Evolutionary conservation across 108 stramenopile species (phyloP), one percentile per base, ranked within the genome.

Genomic region (Parmales sp.): DNA sequence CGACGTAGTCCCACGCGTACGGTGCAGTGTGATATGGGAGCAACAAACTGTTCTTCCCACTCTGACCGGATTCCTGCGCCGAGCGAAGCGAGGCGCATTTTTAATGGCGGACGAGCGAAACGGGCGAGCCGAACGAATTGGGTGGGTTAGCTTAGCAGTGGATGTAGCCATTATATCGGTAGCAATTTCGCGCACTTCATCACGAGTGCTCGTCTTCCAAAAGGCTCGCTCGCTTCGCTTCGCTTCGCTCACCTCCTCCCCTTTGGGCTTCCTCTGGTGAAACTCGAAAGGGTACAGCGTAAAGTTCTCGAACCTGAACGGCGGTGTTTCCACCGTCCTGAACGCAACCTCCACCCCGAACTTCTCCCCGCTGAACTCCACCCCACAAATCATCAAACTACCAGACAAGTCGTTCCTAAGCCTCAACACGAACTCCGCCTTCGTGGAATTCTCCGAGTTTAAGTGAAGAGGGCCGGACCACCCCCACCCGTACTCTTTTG

Each of bases 1-100:
- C 86, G 48, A 82, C 82, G 45, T 82, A 75, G 45, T 87, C 83
- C 86, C 86, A 87, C 13, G 86, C 83, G 68, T 82, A 87, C 11
- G 76, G 69, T 38, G 71, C 76, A 43, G 70, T 71, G 65, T 87
- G 83, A 65, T 84, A 87, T 23, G 83, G 83, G 6, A 87, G 67
- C 25, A 87, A 37, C 50, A 78, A 11, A 29, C 54, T 34, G 31
- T 34, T 11, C 13, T 20, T 3, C 54, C 54, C 3, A 28, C 54
- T 16, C 54, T 34, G 1, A 28, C 31, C 26, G 3, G 16, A 11
- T 28, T 75, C 1, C 74, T 76, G 23, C 80, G n/a, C n/a, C n/a
- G n/a, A n/a, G n/a, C n/a, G n/a, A n/a, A n/a, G n/a, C n/a, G n/a
- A n/a, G n/a, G n/a, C n/a, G n/a, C n/a, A n/a, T n/a, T n/a, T n/a